Evolutionary conservation across 2,329 filamentous ascomycete genomes (phyloP), one percentile per base, ranked within the genome.

Genomic region (Teratosphaeria viscida): DNA sequence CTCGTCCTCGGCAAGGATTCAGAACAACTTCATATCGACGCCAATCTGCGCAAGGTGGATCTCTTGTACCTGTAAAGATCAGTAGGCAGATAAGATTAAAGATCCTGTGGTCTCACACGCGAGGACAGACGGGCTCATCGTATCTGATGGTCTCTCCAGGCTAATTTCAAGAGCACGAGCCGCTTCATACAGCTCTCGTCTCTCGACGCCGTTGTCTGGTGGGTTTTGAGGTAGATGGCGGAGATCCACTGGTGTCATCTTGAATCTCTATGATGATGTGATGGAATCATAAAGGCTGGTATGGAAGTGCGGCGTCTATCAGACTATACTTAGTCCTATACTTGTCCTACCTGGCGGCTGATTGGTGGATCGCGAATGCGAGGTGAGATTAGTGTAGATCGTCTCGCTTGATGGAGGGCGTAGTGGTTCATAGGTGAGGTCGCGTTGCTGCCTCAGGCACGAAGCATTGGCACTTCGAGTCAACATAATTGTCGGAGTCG

Each of bases 21-120:
- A 57, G 37, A 61, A 63, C 35, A 63, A 19, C 16, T 39, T 54
- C 23, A 61, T 29, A 26, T 63, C 61, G 19, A 63, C 37, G 19
- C 56, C 61, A 8, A 63, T 56, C 19, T 59, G 59, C 2, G 58
- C 47, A 27, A 61, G 32, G 3, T 57, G 59, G 8, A 63, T 54
- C n/a, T 59, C 54, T 23, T 53, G 52, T 19, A 26, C 57, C 52
- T 58, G 32, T 43, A 29, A n/a, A 23, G 23, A 23, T 23, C 23
- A 23, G 23, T 23, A 23, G 23, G 23, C 23, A 23, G 23, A 23
- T 23, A 23, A 23, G 23, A 23, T 23, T 23, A 29, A 53, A 5
- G 27, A 53, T 29, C 16, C 5, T 37, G 27, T 12, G 26, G 23
- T 27, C 54, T 16, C 19, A 57, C 37, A 49, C 55, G 7, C 55